Percentiles rank a stretch among this genome's conserved stretches.
Evolutionary conservation across 169 alveolate genomes (phyloP).

Genomic region (Eimeria maxima): DNA sequence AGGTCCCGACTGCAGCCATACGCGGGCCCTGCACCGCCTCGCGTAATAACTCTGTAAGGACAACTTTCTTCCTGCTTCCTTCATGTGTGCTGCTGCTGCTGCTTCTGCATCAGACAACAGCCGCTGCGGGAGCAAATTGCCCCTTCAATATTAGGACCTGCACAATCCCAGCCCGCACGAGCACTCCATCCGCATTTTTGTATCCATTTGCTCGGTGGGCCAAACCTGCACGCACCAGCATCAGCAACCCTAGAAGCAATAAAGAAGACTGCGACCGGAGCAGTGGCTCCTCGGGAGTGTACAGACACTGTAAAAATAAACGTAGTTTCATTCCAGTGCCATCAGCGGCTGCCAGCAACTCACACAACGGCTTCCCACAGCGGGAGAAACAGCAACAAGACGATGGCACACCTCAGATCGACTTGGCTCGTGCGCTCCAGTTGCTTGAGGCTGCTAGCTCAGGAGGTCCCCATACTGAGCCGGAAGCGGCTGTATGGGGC

Average conservation of each 20-base stretch:
- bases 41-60: background rate
- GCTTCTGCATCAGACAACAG: background rate
- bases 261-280: background rate
- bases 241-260: background rate
- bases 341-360: background rate
- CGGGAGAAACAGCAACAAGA: slow-evolving; percentile 12
- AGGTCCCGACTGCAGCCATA: background rate
- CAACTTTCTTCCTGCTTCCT: background rate
- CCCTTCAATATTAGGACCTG: background rate
- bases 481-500: background rate
- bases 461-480: slow-evolving; percentile 39
- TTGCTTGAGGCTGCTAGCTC: slow-evolving; percentile 64
- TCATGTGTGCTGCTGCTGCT: slow-evolving; percentile 8
- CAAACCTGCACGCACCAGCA: background rate
- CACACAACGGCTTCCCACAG: background rate
- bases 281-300: background rate
- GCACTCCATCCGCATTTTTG: slow-evolving; percentile 1
- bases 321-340: background rate
- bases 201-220: slow-evolving; percentile 8
- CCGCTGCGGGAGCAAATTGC: background rate
- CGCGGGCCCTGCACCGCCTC: background rate
- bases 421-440: slow-evolving; percentile 67
- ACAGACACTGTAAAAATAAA: background rate
- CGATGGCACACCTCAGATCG: slow-evolving; percentile 57
- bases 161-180: background rate